phyloP scores from a whole-genome alignment of 805 yeast species.

The Wickerhamiella allomyrinae region DNA sequence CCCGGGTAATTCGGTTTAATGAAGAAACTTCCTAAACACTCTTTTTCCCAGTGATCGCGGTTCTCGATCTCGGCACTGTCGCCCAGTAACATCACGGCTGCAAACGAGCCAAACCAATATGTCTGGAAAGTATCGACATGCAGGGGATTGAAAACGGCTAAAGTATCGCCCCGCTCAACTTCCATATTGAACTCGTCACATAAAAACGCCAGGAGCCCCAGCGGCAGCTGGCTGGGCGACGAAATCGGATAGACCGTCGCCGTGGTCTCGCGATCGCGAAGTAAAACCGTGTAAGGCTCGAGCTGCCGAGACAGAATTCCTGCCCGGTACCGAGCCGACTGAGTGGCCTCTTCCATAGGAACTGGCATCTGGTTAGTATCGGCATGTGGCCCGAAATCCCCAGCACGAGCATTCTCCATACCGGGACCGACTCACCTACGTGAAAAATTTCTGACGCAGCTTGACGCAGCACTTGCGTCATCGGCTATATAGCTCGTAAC shows the following conservation, averaged over 20 bases:
- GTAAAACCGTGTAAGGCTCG: constrained; percentile 58
- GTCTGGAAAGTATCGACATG: constrained; percentile 62
- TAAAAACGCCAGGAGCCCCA: constrained; percentile 61
- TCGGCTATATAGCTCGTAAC: too few species aligned
- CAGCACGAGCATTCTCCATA: not conserved
- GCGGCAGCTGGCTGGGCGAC: constrained; percentile 53
- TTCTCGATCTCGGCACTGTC: constrained; percentile 40
- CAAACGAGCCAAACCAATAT: constrained; percentile 80
- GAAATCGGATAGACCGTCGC: constrained; percentile 86
- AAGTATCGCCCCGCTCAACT: constrained; percentile 74
- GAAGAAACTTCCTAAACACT: constrained; percentile 77
- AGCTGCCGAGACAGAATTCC: constrained; percentile 12
- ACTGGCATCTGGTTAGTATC: not conserved
- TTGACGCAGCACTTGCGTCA: too few species aligned
- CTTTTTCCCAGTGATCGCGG: constrained; percentile 68
- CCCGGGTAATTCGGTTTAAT: constrained; percentile 88
- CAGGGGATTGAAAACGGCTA: constrained; percentile 70
- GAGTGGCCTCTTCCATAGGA: not conserved
- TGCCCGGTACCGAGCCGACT: not conserved
- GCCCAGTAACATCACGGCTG: constrained; percentile 68
- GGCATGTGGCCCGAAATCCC: not conserved
- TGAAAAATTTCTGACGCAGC: too few species aligned
- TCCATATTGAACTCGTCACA: constrained; percentile 92
- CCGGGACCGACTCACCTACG: not conserved
- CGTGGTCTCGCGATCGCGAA: constrained; percentile 79